Evolutionary conservation across 768 basidiomycete genomes (phyloP), one percentile per base, ranked within the genome.

Genomic region (Lactarius psammicola): DNA sequence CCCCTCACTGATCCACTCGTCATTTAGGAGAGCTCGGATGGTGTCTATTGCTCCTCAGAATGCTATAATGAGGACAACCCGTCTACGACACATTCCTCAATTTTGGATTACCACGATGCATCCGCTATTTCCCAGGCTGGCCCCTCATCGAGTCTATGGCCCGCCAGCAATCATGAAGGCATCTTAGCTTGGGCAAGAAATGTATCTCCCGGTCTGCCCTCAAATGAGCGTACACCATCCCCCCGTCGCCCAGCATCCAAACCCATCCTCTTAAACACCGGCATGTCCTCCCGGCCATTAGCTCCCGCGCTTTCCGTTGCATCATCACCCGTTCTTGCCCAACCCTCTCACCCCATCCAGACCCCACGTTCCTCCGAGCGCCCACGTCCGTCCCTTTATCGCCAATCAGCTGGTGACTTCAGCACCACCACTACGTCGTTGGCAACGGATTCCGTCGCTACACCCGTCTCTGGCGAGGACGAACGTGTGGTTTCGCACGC

Each of bases 31-130:
- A 74, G 70, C 33, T 73, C 74, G 4, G 66, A 73, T 1, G 75
- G 75, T 8, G 77, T 79, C 4, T 89, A 87, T 75, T 89, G 88
- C 77, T 87, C 86, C 0, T 73, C 77, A 18, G 81, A 81, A 71
- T 77, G 78, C 63, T 70, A 74, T 55, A 74, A 72, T 26, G 74
- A 78, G 59, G 76, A 75, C 46, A 75, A 77, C 56, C 66, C 71
- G 15, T 63, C 67, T 13, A 42, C 60, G 2, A 31, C 68, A 26
- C 65, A 51, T 23, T 68, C 65, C 17, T 62, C 64, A 26, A 30
- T 73, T 34, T 40, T 69, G 18, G 66, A 69, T 3, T 67, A 46
- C 33, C 46, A 58, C 18, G 62, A 68, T 17, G 20, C 57, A 5
- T 20, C 60, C 59, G 51, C 42, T 20, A 63, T 56, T 42, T 54